Base-by-base conservation (phyloP, 2,329 filamentous ascomycete species). In the Mycocentrospora acerina region DNA sequence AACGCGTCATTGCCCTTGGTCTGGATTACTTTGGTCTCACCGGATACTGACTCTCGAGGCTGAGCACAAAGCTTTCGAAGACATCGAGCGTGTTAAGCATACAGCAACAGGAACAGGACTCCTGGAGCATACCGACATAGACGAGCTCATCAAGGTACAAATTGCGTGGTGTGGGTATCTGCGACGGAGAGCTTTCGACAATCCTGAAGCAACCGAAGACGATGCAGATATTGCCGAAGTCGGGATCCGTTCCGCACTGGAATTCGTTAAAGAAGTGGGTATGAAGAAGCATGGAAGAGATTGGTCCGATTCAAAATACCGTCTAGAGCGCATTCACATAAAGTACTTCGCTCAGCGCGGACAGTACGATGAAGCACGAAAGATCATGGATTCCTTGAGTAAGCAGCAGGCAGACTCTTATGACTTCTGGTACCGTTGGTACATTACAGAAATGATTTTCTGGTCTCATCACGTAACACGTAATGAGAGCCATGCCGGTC, bases 141-240 rank as follows among this genome's bases (percentile, higher is more conserved):
- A 89, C 33, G 87, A 90, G 51, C 82, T 96, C 22, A 79, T 97
- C 42, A 89, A 95, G 56, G 88, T 97, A 59, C 90, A 96, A 59
- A 83, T 88, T 36, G 86, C 90, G 0, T 98, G 93, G 93, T 96
- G 91, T 60, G 90, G 89, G 33, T 97, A 91, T 55, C 77, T 98
- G 14, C 89, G 91, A 51, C 85, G 93, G 16, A 84, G 84, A 32
- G 89, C 91, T 13, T 90, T 95, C 72, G 76, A 83, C 42, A 75
- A 82, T 39, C 76, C 81, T 1, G 81, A 82, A 42, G 82, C 86
- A 1, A 81, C 80, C 2, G 90, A 96, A 61, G 88, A 76, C 35
- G 71, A 91, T 37, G 77, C 86, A 22, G 90, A 96, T 60, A 82
- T 95, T 32, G 91, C 91, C 7, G 90, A 97, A 60, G 86, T 95